Evolutionary conservation across 1,284 basidiomycete species (phyloP).

Genomic region (Baeospora myosura): DNA sequence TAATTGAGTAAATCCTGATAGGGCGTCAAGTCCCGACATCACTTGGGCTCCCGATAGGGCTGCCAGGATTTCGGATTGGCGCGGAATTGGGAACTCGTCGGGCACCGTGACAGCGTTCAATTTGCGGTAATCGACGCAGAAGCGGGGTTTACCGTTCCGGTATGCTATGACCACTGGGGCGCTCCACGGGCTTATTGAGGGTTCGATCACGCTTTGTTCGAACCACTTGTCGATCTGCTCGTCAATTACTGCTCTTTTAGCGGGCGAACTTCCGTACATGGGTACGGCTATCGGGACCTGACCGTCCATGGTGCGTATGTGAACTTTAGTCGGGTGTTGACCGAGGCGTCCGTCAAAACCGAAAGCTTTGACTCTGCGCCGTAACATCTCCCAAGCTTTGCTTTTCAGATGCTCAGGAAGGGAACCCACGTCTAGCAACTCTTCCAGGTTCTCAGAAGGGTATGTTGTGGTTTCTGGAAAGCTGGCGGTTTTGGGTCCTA

Average conservation of each 20-base stretch:
- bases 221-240: constrained; percentile 16
- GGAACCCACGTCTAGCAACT: neutral
- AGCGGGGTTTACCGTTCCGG: neutral
- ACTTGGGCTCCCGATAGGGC: neutral
- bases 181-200: neutral
- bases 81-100: neutral
- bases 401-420: neutral
- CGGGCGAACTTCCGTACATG: constrained; percentile 14
- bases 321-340: neutral
- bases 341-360: neutral
- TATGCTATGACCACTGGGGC: neutral
- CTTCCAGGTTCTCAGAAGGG: neutral
- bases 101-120: neutral
- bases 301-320: neutral
- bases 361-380: neutral
- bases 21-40: too few relatives aligned
- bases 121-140: neutral
- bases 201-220: neutral
- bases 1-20: constrained; percentile 1
- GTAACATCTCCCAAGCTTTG: neutral
- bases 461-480: neutral
- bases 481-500: neutral
- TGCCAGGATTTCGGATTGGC: neutral
- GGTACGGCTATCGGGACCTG: neutral
- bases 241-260: too few relatives aligned